These are phyloP conservation scores for Cymbopogon flexuosus DNA, from an alignment of 202 grass and related monocot genomes.

Conservation along the genomic window DNA sequence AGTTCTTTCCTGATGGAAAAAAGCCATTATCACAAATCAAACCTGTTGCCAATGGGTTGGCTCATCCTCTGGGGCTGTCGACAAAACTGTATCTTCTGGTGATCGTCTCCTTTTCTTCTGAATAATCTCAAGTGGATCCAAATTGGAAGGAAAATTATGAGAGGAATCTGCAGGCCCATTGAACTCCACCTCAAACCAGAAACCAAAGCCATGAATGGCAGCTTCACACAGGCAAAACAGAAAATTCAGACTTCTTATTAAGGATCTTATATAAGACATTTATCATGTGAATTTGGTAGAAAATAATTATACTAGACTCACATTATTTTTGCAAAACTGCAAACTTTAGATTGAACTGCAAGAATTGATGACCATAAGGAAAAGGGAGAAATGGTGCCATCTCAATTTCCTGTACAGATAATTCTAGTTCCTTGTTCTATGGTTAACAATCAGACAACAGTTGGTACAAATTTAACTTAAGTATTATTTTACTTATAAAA, in stretches of 20 bases:
- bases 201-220: slow-evolving; percentile 84
- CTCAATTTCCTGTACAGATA: slow-evolving; percentile 1
- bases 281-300: background rate
- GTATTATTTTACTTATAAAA: background rate
- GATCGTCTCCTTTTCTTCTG: slow-evolving; percentile 50
- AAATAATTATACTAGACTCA: background rate
- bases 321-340: background rate
- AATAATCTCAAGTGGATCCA: slow-evolving; percentile 43
- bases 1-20: slow-evolving; percentile 16
- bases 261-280: slow-evolving; percentile 5
- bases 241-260: slow-evolving; percentile 15
- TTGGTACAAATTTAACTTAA: slow-evolving; percentile 16
- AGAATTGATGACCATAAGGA: background rate
- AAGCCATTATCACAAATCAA: slow-evolving; percentile 15
- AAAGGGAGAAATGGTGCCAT: background rate
- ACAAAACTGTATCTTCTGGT: slow-evolving; percentile 56
- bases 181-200: slow-evolving; percentile 97
- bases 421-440: background rate
- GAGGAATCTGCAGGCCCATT: slow-evolving; percentile 53
- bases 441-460: background rate
- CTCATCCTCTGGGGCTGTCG: slow-evolving; percentile 80
- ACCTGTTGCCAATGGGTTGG: slow-evolving; percentile 95
- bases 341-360: background rate
- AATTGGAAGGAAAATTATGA: slow-evolving; percentile 27
- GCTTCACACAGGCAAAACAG: slow-evolving; percentile 42